Evolutionary conservation across 345 rosid genomes (phyloP), one percentile per base, ranked within the genome.

Genomic region (Raphanus sativus): DNA sequence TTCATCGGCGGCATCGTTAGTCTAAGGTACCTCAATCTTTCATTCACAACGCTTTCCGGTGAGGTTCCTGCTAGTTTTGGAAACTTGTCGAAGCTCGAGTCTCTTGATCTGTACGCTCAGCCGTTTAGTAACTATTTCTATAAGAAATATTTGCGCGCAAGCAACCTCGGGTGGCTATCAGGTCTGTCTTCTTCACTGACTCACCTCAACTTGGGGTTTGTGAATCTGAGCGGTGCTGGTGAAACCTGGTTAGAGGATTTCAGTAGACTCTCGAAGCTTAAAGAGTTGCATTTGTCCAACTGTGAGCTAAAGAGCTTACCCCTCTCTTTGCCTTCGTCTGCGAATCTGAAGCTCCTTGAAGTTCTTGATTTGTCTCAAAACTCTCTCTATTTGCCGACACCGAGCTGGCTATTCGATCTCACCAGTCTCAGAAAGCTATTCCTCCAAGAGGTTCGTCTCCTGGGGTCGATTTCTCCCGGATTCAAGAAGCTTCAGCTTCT

Each of bases 321-420:
- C 28, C 30, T 8, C 69, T 80, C 83, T 1, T 34, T 78, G 32
- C 24, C 77, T 16, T 78, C 80, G 0, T 63, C 77, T 26, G 9
- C 82, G 4, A 81, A 82, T 62, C 81, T 89, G 54, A 86, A 84
- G 21, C 81, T 80, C 5, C 86, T 89, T 62, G 76, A 70, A 64
- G 83, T 86, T 74, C 87, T 89, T 79, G 89, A 86, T 77, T 65
- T 88, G 59, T 85, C 87, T 4, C 83, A 76, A 48, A 85, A 83
- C 77, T 82, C 81, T 69, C 82, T 87, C 61, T 80, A 36, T 75
- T 70, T 86, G 15, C 38, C 62, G 0, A 61, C 85, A 5, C 89
- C 90, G 25, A 58, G 30, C 2, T 88, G 89, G 90, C 54, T 86
- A 29, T 89, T 82, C 74, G 83, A 82, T 70, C 86, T 86, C 74